A percentile compares a stretch with the other conserved stretches of the same genome.
These are phyloP conservation scores for Trametes sp. DNA, from an alignment of 1,284 basidiomycete genomes.

Conservation along the genomic window DNA sequence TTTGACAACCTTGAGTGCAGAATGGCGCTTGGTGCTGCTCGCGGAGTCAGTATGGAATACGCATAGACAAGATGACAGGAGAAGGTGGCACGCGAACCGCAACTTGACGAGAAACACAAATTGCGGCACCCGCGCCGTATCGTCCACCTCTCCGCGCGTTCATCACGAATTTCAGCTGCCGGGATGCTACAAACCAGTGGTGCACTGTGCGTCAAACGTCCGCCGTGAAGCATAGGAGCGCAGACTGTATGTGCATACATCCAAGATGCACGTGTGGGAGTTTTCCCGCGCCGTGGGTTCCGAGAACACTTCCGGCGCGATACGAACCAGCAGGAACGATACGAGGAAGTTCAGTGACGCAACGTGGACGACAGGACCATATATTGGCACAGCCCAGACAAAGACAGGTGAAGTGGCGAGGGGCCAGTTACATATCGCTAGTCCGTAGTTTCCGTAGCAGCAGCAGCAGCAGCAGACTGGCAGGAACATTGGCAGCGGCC, in stretches of 20 bases:
- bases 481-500: neutral
- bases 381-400: slow-evolving; percentile 6
- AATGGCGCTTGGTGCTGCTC: slow-evolving; percentile 70
- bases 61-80: neutral
- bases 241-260: neutral
- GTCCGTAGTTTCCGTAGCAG: slow-evolving; percentile 4
- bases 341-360: neutral
- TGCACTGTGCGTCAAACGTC: too few species aligned
- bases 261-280: neutral
- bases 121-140: slow-evolving; percentile 4
- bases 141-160: neutral
- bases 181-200: too few species aligned
- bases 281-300: neutral
- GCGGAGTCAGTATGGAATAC: slow-evolving; percentile 29
- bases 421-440: slow-evolving; percentile 8
- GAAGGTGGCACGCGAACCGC: neutral
- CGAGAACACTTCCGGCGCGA: slow-evolving; percentile 1
- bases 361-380: neutral
- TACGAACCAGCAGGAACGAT: slow-evolving; percentile 1
- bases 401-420: slow-evolving; percentile 10
- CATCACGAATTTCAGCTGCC: too few species aligned
- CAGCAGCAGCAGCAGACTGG: neutral
- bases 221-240: neutral
- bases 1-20: slow-evolving; percentile 92
- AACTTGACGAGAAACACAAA: slow-evolving; percentile 10